Evolutionary conservation across 345 rosid species (phyloP).

Genomic region (Syzygium jambos): DNA sequence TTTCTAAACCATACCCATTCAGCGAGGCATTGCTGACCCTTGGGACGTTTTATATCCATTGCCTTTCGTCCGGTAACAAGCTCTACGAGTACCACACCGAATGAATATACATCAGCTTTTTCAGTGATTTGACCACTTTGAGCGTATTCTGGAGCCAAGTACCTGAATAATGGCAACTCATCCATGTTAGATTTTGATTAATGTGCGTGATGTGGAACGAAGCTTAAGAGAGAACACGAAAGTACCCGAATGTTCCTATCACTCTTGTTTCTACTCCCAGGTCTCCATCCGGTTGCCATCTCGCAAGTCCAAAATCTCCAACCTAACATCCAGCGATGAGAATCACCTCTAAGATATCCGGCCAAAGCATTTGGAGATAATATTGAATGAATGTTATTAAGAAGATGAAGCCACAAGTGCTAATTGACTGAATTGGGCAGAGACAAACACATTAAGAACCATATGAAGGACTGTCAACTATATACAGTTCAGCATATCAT

Average conservation of each 20-base stretch:
- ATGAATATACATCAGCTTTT: constrained; percentile 92
- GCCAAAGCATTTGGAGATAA: not conserved
- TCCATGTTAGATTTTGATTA: not conserved
- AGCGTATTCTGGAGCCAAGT: constrained; percentile 94
- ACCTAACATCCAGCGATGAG: constrained; percentile 35
- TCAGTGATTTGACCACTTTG: constrained; percentile 98
- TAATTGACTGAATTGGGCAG: not conserved
- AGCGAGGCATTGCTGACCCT: constrained; percentile 88
- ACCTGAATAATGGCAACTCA: constrained; percentile 29
- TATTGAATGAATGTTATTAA: not conserved
- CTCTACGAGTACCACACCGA: constrained; percentile 91
- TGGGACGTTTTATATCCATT: constrained; percentile 80
- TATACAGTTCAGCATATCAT: constrained; percentile 1
- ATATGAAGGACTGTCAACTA: not conserved
- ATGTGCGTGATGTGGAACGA: not conserved
- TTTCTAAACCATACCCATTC: constrained; percentile 63
- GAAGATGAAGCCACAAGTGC: not conserved
- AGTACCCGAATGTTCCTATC: constrained; percentile 93
- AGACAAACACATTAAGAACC: not conserved
- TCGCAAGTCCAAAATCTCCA: constrained; percentile 96
- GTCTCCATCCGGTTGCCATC: constrained; percentile 99
- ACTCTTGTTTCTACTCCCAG: constrained; percentile 89
- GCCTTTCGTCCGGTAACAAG: constrained; percentile 96
- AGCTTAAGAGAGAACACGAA: not conserved
- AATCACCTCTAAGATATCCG: not conserved